phyloP scores from a whole-genome alignment of 1,284 basidiomycete species.

The Hortiboletus rubellus region DNA sequence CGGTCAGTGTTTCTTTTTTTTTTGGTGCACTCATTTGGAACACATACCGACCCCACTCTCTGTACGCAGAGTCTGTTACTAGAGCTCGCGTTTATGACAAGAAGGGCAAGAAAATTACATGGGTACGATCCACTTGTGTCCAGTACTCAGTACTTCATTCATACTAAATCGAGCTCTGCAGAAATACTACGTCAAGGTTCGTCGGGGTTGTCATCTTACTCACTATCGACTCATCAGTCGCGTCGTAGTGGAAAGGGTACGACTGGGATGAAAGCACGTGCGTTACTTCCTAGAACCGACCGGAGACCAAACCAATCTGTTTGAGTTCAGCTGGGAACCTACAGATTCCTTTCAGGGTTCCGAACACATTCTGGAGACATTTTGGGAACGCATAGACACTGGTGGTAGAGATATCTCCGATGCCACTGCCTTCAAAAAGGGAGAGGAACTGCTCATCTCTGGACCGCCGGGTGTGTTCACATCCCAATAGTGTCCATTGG shows the following conservation, averaged over 20 bases:
- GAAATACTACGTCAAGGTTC: slow-evolving; percentile 65
- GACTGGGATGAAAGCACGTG: slow-evolving; percentile 63
- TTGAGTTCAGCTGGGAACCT: slow-evolving; percentile 63
- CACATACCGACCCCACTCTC: neutral
- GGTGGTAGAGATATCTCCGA: slow-evolving; percentile 52
- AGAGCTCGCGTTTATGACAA: slow-evolving; percentile 49
- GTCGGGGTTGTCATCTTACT: slow-evolving; percentile 15
- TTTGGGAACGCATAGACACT: slow-evolving; percentile 58
- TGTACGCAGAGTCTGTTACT: slow-evolving; percentile 49
- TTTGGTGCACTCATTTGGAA: neutral
- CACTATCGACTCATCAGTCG: slow-evolving; percentile 5
- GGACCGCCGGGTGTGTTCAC: slow-evolving; percentile 55
- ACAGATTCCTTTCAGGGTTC: slow-evolving; percentile 59
- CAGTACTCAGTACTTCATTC: slow-evolving; percentile 9
- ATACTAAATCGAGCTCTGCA: slow-evolving; percentile 32
- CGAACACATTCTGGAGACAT: slow-evolving; percentile 54
- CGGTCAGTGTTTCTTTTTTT: slow-evolving; percentile 45
- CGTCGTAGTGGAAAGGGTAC: slow-evolving; percentile 67
- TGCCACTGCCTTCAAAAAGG: slow-evolving; percentile 49
- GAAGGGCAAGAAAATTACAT: slow-evolving; percentile 44
- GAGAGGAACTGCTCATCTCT: slow-evolving; percentile 54
- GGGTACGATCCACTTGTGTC: slow-evolving; percentile 39
- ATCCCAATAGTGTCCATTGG: neutral
- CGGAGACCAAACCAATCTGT: slow-evolving; percentile 6
- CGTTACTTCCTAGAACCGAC: slow-evolving; percentile 32